These are phyloP conservation scores for Stephanodiscus triporus DNA, from an alignment of 108 stramenopile genomes.

Conservation along the genomic window DNA sequence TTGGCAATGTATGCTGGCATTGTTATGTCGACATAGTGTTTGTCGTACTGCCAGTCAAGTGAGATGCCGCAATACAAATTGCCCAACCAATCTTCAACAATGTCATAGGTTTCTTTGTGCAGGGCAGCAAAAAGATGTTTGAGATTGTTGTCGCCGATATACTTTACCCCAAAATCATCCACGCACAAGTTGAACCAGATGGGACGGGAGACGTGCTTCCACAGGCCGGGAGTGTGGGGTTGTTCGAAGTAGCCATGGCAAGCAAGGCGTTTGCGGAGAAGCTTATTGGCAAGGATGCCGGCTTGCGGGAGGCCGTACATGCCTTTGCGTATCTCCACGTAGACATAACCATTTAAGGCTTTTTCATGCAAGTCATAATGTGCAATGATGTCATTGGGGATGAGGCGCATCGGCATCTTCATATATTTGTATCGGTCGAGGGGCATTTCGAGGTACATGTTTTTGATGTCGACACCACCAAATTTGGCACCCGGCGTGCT, in stretches of 20 bases:
- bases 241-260: constrained; percentile 21
- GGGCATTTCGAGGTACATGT: constrained; percentile 23
- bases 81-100: constrained; percentile 33
- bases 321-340: constrained; percentile 18
- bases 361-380: constrained; percentile 20
- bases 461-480: no score
- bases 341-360: constrained; percentile 12
- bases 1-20: constrained; percentile 33
- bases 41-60: constrained; percentile 48
- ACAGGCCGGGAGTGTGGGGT: constrained; percentile 51
- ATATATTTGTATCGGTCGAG: constrained; percentile 47
- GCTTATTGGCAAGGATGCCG: constrained; percentile 43
- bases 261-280: constrained; percentile 8
- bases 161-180: constrained; percentile 62
- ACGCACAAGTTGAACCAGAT: constrained; percentile 51
- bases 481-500: constrained; percentile 23
- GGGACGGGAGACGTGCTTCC: constrained; percentile 19
- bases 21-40: not conserved
- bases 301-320: constrained; percentile 60
- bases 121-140: constrained; percentile 34
- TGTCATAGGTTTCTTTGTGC: constrained; percentile 22
- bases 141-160: constrained; percentile 25
- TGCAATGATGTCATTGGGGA: constrained; percentile 35
- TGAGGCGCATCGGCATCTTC: constrained; percentile 20
- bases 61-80: constrained; percentile 37